Base-by-base conservation (phyloP, 2,329 filamentous ascomycete species). In the Ophiostoma novo-ulmi region DNA sequence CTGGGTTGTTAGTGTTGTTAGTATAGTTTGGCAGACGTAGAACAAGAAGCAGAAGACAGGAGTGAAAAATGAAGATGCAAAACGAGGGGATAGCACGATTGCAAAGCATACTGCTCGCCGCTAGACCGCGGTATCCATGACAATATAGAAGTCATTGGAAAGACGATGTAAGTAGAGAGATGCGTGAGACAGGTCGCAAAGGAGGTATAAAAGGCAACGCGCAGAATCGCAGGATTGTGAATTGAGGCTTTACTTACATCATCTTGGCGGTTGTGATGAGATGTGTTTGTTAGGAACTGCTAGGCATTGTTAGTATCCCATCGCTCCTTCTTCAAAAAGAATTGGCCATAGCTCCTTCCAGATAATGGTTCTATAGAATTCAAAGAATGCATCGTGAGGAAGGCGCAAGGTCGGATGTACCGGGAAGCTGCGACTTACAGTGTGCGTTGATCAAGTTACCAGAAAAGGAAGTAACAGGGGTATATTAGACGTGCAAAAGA, bases 1-100 rank as follows among this genome's bases (percentile, higher is more conserved):
- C 89, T 91, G 75, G 41, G 4, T 2, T 14, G n/a, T 69, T 61
- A 31, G 58, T 38, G 4, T 2, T 14, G n/a, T 69, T 61, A 31
- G 58, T 38, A 70, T n/a, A 11, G 13, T n/a, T 31, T 4, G 17
- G 1, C 7, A 39, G 44, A 70, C 20, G 1, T 31, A 36, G 10
- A 17, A 41, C 14, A 22, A 67, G 1, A 20, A 38, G 20, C 14
- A 31, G 5, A 36, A 22, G 13, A 39, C 20, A 65, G 17, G 13
- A 1, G 35, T 20, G 13, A 8, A 7, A 35, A 31, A 31, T 11
- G 22, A 44, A 13, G 2, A 48, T 17, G 6, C 5, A 48, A 20
- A n/a, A 6, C 17, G 14, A 6, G 38, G 26, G 11, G 31, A 31
- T 31, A 31, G 31, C 31, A 31, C 31, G 31, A 31, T 31, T 11